phyloP scores from a whole-genome alignment of 1,139 yeast species.

The Eremothecium gossypii region DNA sequence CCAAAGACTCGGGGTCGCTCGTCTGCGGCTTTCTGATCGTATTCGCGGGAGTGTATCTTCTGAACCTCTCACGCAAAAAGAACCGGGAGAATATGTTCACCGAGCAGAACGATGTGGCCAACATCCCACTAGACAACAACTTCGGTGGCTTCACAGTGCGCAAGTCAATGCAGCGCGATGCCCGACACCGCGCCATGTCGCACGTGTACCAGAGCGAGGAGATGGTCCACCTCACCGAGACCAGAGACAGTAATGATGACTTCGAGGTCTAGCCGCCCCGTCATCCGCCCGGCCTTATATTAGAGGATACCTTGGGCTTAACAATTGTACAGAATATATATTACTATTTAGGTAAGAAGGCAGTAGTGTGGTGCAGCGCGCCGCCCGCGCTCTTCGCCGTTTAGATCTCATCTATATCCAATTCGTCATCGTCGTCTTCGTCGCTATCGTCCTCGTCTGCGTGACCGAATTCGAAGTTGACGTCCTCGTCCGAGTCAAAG shows the following conservation, averaged over 20 bases:
- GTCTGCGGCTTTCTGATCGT: constrained; percentile 81
- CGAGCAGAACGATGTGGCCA: constrained; percentile 54
- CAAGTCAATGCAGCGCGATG: constrained; percentile 28
- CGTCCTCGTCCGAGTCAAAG: constrained; percentile 94
- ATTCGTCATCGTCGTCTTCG: constrained; percentile 55
- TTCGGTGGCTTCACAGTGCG: constrained; percentile 73
- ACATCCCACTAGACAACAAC: constrained; percentile 77
- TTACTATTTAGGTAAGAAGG: no score
- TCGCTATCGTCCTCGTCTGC: constrained; percentile 76
- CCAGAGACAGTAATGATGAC: constrained; percentile 47
- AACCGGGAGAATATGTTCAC: constrained; percentile 24
- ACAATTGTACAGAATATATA: no score
- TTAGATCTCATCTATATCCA: constrained; percentile 47
- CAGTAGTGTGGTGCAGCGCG: no score
- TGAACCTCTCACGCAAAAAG: constrained; percentile 69
- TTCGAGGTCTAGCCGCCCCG: background rate
- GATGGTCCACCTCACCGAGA: constrained; percentile 50
- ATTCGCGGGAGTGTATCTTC: constrained; percentile 76
- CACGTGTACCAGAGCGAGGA: constrained; percentile 38
- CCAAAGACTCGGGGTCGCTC: constrained; percentile 76
- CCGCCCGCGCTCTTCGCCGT: background rate
- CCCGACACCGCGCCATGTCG: constrained; percentile 18
- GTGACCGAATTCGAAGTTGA: constrained; percentile 96
- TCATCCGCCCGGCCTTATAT: background rate
- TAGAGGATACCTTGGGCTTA: background rate